These are phyloP conservation scores for Moelleriella libera DNA, from an alignment of 2,329 filamentous ascomycete genomes.

Conservation along the genomic window DNA sequence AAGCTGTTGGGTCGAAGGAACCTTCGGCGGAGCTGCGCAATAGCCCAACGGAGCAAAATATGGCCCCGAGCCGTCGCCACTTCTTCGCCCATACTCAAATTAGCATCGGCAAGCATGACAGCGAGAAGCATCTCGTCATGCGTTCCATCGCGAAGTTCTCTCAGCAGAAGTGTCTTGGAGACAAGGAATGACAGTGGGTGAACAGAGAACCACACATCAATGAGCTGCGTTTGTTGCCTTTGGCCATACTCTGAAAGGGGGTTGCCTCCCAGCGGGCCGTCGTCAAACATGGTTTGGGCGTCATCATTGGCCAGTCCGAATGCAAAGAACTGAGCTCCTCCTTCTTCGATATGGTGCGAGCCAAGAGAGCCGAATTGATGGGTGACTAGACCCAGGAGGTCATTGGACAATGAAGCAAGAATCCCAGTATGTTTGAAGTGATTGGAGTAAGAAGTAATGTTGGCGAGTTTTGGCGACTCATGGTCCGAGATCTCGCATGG, in stretches of 20 bases:
- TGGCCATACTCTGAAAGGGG: conserved; percentile 16
- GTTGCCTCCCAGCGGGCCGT: conserved; percentile 7
- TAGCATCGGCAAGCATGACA: conserved; percentile 20
- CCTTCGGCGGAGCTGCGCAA: conserved; percentile 14
- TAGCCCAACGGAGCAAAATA: conserved; percentile 19
- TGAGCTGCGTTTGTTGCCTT: conserved; percentile 19
- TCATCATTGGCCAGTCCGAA: conserved; percentile 13
- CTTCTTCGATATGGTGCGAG: conserved; percentile 13
- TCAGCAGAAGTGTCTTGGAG: conserved; percentile 24
- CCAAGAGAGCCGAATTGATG: conserved; percentile 17
- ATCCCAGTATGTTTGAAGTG: conserved; percentile 11
- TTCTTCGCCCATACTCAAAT: conserved; percentile 16
- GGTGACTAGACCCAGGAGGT: conserved; percentile 12
- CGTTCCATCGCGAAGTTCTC: conserved; percentile 17
- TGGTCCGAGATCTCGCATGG: background rate
- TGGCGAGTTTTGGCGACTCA: conserved; percentile 6
- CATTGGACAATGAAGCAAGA: conserved; percentile 14
- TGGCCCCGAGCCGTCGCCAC: conserved; percentile 13
- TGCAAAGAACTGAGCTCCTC: conserved; percentile 12
- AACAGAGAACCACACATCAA: conserved; percentile 25
- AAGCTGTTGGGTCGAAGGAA: conserved; percentile 8
- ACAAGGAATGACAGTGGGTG: conserved; percentile 24
- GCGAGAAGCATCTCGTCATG: background rate
- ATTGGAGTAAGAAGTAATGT: conserved; percentile 3
- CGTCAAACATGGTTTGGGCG: conserved; percentile 17